These are phyloP conservation scores for Chenopodium berlandieri DNA, from an alignment of 148 eudicot species.

Conservation along the genomic window DNA sequence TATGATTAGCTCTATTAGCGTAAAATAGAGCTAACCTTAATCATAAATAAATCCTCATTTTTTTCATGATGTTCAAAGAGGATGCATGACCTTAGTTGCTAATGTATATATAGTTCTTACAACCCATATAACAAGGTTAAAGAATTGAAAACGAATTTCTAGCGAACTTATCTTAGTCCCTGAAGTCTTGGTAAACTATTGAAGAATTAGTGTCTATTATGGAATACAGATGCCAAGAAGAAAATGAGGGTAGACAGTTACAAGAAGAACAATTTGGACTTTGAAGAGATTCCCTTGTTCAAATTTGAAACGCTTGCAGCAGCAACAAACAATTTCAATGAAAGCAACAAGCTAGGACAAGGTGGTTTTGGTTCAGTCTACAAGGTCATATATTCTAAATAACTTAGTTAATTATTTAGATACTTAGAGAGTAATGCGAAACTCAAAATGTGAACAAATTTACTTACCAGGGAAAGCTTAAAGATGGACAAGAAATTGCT, in stretches of 20 bases:
- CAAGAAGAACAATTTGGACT: constrained; percentile 19
- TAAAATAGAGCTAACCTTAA: too few species aligned
- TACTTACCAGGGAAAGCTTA: constrained; percentile 28
- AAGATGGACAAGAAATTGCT: constrained; percentile 34
- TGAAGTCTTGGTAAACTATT: background rate
- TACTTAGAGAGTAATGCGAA: background rate
- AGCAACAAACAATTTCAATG: constrained; percentile 33
- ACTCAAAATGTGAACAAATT: background rate
- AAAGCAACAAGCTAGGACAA: constrained; percentile 35
- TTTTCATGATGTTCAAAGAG: too few species aligned
- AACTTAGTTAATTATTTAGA: background rate
- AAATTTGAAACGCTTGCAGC: constrained; percentile 17
- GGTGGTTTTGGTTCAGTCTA: constrained; percentile 54
- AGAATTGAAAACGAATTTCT: too few species aligned
- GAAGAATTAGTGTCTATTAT: background rate
- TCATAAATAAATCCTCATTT: too few species aligned
- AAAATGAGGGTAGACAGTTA: background rate
- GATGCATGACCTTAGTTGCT: too few species aligned
- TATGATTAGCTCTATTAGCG: too few species aligned
- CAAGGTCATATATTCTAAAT: constrained; percentile 22
- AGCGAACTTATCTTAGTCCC: too few species aligned
- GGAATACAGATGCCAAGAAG: constrained; percentile 9
- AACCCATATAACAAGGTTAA: too few species aligned
- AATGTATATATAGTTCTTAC: too few species aligned
- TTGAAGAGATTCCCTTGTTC: constrained; percentile 31